Percentiles rank a stretch among this genome's conserved stretches.
These are phyloP conservation scores for Coleophoma eucalyptorum DNA, from an alignment of 2,329 filamentous ascomycete genomes.

Conservation along the genomic window DNA sequence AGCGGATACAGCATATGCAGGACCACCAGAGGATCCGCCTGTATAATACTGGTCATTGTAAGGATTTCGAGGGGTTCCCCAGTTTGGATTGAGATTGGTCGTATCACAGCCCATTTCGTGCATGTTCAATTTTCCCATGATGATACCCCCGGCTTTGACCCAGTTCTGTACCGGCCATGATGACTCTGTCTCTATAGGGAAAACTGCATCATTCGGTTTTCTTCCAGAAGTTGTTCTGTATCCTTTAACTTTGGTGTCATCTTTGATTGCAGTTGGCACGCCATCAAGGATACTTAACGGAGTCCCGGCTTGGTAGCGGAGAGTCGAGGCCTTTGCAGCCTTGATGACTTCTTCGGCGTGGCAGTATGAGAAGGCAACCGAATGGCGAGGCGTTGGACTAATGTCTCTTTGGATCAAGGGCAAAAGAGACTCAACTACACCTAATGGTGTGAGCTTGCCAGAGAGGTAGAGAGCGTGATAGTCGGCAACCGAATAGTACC, in stretches of 20 bases:
- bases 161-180: constrained; percentile 69
- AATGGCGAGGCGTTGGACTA: constrained; percentile 54
- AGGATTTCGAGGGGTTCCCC: constrained; percentile 76
- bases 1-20: constrained; percentile 77
- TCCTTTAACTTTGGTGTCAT: constrained; percentile 72
- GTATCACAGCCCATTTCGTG: constrained; percentile 79
- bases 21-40: constrained; percentile 89
- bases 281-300: constrained; percentile 72
- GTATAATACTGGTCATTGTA: constrained; percentile 70
- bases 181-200: constrained; percentile 59
- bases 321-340: constrained; percentile 70
- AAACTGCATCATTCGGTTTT: constrained; percentile 81
- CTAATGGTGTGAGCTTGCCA: constrained; percentile 65
- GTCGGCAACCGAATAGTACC: constrained; percentile 69
- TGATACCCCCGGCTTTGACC: constrained; percentile 65
- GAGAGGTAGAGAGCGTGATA: constrained; percentile 73
- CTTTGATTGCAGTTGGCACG: constrained; percentile 79
- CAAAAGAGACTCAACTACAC: constrained; percentile 68
- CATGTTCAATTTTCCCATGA: constrained; percentile 82
- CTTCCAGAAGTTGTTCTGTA: constrained; percentile 67
- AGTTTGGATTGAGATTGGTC: constrained; percentile 79
- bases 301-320: constrained; percentile 64
- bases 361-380: constrained; percentile 68
- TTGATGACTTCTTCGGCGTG: constrained; percentile 58
- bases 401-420: constrained; percentile 63